Evolutionary conservation across 495 filamentous ascomycete species (phyloP), one percentile per base, ranked within the genome.

Genomic region (Hypomontagnella submonticulosa): DNA sequence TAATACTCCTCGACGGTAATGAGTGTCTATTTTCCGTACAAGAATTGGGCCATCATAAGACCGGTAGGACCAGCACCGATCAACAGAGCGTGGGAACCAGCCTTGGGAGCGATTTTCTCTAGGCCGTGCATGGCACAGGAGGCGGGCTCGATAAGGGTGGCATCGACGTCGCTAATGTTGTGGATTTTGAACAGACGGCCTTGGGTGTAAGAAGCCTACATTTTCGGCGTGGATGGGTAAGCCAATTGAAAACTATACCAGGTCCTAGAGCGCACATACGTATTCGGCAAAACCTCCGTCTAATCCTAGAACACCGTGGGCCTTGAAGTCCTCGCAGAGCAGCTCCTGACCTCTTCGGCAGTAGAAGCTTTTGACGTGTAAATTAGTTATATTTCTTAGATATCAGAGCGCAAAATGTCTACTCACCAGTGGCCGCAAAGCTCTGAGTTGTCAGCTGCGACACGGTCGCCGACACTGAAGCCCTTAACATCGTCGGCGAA

Each of bases 231-330:
- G 1, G 34, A 43, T 6, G 1, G 52, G 51, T 69, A 32, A 63
- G 61, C 32, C 15, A 40, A 30, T 8, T 19, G 43, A 34, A 42
- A 36, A 48, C 18, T 19, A 19, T 4, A 16, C 0, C 3, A 43
- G 23, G 33, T 30, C 71, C 74, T 62, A 80, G 82, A 12, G 6
- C 77, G 75, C 48, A 81, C 85, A 27, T 38, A 73, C 71, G 80
- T 89, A 91, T 70, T 90, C 88, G 41, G 88, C 89, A 63, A 90
- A 90, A 15, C 88, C 88, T 48, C 89, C 89, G 46, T 88, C 83
- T 76, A 89, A 76, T 57, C 79, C 81, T 27, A 68, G 48, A 42
- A 88, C 87, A 50, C 88, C 88, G 59, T 90, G 86, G 32, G 86
- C 84, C 64, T 85, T 76, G 65, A 89, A 89, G 73, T 90, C 79